Conservation (phyloP, 1,284 basidiomycete genomes). For the Afroboletus lepidellus region DNA sequence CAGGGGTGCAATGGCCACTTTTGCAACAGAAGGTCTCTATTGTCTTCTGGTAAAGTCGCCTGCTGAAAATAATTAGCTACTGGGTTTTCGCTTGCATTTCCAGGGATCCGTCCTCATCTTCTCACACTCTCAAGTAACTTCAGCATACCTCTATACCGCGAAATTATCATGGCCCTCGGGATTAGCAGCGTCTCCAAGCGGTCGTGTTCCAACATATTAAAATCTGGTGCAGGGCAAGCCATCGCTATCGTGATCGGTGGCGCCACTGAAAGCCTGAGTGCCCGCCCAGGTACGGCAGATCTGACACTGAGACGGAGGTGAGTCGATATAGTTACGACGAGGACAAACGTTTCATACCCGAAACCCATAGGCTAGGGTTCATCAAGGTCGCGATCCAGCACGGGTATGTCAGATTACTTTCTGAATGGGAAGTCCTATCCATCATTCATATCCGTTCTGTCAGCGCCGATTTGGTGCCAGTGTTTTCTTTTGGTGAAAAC, state of each 20-base stretch:
- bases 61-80: slow-evolving; percentile 56
- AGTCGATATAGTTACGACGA: neutral
- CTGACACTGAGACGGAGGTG: slow-evolving; percentile 82
- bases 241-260: slow-evolving; percentile 98
- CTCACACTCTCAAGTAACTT: slow-evolving; percentile 92
- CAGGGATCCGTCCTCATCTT: slow-evolving; percentile 90
- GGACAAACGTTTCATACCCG: neutral
- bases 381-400: slow-evolving; percentile 96
- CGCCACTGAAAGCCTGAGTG: slow-evolving; percentile 90
- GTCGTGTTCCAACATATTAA: slow-evolving; percentile 88
- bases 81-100: slow-evolving; percentile 89
- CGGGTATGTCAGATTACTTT: slow-evolving; percentile 53
- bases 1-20: slow-evolving; percentile 92
- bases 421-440: neutral
- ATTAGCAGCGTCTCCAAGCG: slow-evolving; percentile 90
- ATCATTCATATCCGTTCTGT: neutral
- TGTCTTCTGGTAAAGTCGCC: neutral
- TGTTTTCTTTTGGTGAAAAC: slow-evolving; percentile 98
- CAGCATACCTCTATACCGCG: slow-evolving; percentile 89
- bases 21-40: slow-evolving; percentile 80
- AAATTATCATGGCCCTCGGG: slow-evolving; percentile 82
- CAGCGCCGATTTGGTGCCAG: slow-evolving; percentile 89
- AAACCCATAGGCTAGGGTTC: slow-evolving; percentile 71
- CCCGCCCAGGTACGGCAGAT: slow-evolving; percentile 93
- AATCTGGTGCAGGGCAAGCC: slow-evolving; percentile 54